Evolutionary conservation across 441 rosid species (phyloP), one percentile per base, ranked within the genome.

Genomic region (Euphorbia schlechtendalii): DNA sequence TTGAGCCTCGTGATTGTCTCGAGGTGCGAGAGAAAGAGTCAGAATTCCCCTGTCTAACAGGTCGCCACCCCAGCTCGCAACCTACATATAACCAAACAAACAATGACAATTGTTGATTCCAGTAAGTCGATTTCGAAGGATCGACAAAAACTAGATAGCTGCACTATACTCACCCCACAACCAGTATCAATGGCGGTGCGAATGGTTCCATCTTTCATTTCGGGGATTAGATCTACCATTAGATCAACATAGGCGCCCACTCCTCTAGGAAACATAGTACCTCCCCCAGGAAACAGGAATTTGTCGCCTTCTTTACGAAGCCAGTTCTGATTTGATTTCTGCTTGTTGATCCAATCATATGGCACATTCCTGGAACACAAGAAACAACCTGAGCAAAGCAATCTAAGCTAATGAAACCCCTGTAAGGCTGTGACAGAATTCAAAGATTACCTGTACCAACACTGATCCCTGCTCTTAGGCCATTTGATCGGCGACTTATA

Each of bases 31-130:
- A 65, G 99, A 94, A 56, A 94, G 81, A 0, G 99, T 87, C n/a
- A 94, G 76, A 73, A 90, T 86, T 25, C 93, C 89, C 2, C 90
- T 94, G 76, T 90, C 95, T 58, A 93, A 74, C 61, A 93, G 80
- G 71, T 93, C 97, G 6, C 99, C 99, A 68, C 99, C 99, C 99
- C 99, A 93, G 76, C 99, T 93, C 2, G 99, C 99, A 79, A 93
- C 99, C 99, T 93, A 61, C 1, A 66, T 58, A 53, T 9, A 67
- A 34, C 66, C 59, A 45, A 32, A 32, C 34, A 32, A 32, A 32
- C 27, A 15, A 36, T 56, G 59, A 41, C 27, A 11, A n/a, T 20
- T 18, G 38, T 21, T 17, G 20, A 10, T 38, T 14, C 22, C 63
- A 43, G 46, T 14, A 28, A n/a, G 62, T 61, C 8, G 10, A 48